These are phyloP conservation scores for Microglena sp. DNA, from an alignment of 139 green algal species.

Conservation along the genomic window DNA sequence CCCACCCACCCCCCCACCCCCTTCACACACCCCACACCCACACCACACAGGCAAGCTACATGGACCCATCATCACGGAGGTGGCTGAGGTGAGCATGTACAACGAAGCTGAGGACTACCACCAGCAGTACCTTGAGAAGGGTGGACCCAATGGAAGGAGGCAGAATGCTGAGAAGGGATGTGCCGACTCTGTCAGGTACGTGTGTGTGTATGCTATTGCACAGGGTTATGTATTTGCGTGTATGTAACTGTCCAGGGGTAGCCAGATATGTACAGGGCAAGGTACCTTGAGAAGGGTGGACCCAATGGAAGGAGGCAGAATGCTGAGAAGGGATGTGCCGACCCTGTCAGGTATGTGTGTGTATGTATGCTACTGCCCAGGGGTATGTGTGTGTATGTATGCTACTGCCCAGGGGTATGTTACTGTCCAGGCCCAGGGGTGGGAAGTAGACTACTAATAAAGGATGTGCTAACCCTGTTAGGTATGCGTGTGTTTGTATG, in stretches of 20 bases:
- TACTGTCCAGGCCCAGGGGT: too few species aligned
- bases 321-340: conserved; percentile 9
- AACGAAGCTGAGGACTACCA: conserved; percentile 65
- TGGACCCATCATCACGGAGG: conserved; percentile 11
- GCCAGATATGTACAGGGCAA: too few species aligned
- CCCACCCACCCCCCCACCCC: too few species aligned
- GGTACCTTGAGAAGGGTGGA: too few species aligned
- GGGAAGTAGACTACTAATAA: too few species aligned
- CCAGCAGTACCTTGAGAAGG: conserved; percentile 57
- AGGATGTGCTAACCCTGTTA: too few species aligned
- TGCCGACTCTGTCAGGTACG: conserved; percentile 50
- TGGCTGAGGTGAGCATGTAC: conserved; percentile 22
- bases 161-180: conserved; percentile 61
- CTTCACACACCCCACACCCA: too few species aligned
- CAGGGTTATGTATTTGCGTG: conserved; percentile 24
- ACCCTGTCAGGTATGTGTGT: conserved; percentile 15
- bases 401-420: too few species aligned
- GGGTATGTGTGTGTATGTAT: too few species aligned
- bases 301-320: conserved; percentile 23
- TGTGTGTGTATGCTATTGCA: too few species aligned
- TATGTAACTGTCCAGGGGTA: too few species aligned
- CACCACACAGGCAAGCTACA: background rate
- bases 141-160: conserved; percentile 33
- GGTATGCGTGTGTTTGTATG: background rate
- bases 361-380: too few species aligned